phyloP scores from a whole-genome alignment of 331 rosid species.

The Pyracantha coccinea region DNA sequence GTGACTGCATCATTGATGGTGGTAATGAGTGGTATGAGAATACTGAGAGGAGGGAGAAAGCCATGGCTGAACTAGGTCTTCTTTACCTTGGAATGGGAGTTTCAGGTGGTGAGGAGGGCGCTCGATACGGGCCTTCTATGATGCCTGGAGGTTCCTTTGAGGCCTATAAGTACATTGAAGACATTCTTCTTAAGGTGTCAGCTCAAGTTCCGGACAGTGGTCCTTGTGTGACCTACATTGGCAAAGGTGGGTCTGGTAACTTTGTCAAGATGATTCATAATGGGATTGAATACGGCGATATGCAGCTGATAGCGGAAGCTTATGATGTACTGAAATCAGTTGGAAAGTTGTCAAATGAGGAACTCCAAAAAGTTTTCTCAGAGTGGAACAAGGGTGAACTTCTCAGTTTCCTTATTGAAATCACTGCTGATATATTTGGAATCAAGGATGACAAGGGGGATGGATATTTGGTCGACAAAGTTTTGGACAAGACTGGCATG shows the following conservation, averaged over 20 bases:
- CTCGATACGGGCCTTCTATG: slow-evolving; percentile 81
- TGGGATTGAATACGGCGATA: slow-evolving; percentile 82
- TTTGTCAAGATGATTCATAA: slow-evolving; percentile 84
- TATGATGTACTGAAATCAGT: slow-evolving; percentile 80
- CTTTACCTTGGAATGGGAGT: slow-evolving; percentile 91
- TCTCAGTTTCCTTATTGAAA: slow-evolving; percentile 81
- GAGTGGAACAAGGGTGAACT: slow-evolving; percentile 96
- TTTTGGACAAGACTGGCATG: slow-evolving; percentile 88
- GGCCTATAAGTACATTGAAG: slow-evolving; percentile 79
- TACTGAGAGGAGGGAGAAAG: slow-evolving; percentile 79
- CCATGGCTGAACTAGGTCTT: slow-evolving; percentile 50
- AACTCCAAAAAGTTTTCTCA: slow-evolving; percentile 51
- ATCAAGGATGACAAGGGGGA: slow-evolving; percentile 78
- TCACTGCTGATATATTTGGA: slow-evolving; percentile 84
- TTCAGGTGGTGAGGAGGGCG: slow-evolving; percentile 92
- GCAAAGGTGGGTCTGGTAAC: slow-evolving; percentile 82
- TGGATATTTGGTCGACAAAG: slow-evolving; percentile 80
- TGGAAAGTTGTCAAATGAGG: slow-evolving; percentile 84
- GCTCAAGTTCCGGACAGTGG: slow-evolving; percentile 84
- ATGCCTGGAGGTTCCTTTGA: slow-evolving; percentile 93
- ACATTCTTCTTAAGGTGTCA: slow-evolving; percentile 87
- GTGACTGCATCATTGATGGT: slow-evolving; percentile 79
- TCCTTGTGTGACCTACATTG: slow-evolving; percentile 74
- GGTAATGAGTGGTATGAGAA: slow-evolving; percentile 94
- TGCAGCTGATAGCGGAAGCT: slow-evolving; percentile 91